Percentiles rank a stretch among this genome's conserved stretches.
Evolutionary conservation across 1,284 basidiomycete genomes (phyloP).

Genomic region (Ceratobasidium sp.): DNA sequence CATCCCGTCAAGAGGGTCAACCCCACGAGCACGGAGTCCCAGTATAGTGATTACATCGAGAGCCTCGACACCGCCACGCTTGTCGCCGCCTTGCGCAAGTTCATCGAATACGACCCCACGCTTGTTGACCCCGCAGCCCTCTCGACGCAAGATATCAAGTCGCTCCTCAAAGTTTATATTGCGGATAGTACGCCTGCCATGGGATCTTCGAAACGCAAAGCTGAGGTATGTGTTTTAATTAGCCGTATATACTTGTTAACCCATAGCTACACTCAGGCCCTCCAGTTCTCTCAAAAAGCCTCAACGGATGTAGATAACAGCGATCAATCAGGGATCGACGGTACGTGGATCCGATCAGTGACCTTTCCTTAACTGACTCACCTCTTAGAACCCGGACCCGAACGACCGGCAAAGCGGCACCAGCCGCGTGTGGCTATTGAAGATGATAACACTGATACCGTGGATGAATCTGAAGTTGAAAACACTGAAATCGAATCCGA

Average conservation of each 20-base stretch:
- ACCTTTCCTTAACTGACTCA: no score
- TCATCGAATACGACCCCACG: background rate
- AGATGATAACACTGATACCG: background rate
- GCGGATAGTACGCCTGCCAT: no score
- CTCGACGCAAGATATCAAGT: no score
- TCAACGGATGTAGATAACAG: no score
- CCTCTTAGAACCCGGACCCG: background rate
- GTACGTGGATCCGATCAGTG: background rate
- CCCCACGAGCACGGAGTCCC: background rate
- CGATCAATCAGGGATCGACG: background rate
- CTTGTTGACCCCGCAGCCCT: no score
- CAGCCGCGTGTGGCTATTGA: no score
- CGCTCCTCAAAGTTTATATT: no score
- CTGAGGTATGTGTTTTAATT: no score
- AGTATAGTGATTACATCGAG: background rate
- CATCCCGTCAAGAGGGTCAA: background rate
- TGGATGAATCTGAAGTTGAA: background rate
- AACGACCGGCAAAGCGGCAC: background rate
- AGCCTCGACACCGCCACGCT: background rate
- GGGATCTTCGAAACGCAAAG: no score
- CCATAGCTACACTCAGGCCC: no score
- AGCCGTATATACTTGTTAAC: no score
- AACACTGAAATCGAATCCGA: background rate
- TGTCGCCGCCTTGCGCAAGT: background rate
- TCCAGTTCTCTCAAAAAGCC: no score